These are phyloP conservation scores for Rhodotorula sp. DNA, from an alignment of 1,284 basidiomycete species.

Conservation along the genomic window DNA sequence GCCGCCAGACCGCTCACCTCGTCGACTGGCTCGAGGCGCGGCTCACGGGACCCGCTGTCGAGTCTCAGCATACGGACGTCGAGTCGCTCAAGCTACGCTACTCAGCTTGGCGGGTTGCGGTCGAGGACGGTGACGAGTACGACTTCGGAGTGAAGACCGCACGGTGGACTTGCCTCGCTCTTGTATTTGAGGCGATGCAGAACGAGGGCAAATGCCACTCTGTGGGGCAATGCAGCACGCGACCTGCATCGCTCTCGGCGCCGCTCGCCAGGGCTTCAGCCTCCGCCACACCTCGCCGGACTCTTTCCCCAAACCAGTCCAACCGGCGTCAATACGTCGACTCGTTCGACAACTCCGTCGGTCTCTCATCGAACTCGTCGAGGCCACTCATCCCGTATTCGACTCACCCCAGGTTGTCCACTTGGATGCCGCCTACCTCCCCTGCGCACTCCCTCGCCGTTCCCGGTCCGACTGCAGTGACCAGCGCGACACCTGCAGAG, in stretches of 20 bases:
- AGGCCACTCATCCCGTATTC: not conserved
- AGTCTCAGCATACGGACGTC: not conserved
- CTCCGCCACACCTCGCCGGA: too few species aligned
- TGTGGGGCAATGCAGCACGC: not conserved
- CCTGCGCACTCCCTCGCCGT: too few species aligned
- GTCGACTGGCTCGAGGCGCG: conserved; percentile 13
- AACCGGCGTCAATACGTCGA: not conserved
- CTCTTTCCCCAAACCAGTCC: not conserved
- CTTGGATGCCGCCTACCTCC: too few species aligned
- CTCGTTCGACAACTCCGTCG: not conserved
- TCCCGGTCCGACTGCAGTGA: too few species aligned
- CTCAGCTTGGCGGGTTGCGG: conserved; percentile 3
- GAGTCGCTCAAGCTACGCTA: conserved; percentile 6
- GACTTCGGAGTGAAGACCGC: conserved; percentile 5
- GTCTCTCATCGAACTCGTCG: not conserved
- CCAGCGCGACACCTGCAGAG: too few species aligned
- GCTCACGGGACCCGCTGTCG: not conserved
- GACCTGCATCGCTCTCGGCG: not conserved
- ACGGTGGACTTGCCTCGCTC: conserved; percentile 14
- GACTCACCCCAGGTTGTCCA: too few species aligned
- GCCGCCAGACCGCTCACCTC: not conserved
- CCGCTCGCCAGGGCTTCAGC: not conserved
- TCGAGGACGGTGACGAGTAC: not conserved
- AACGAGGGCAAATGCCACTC: not conserved
- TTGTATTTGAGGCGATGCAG: conserved; percentile 11